A percentile compares a stretch with the other conserved stretches of the same genome.
These are phyloP conservation scores for Rutstroemia sp. DNA, from an alignment of 2,329 filamentous ascomycete species.

Conservation along the genomic window DNA sequence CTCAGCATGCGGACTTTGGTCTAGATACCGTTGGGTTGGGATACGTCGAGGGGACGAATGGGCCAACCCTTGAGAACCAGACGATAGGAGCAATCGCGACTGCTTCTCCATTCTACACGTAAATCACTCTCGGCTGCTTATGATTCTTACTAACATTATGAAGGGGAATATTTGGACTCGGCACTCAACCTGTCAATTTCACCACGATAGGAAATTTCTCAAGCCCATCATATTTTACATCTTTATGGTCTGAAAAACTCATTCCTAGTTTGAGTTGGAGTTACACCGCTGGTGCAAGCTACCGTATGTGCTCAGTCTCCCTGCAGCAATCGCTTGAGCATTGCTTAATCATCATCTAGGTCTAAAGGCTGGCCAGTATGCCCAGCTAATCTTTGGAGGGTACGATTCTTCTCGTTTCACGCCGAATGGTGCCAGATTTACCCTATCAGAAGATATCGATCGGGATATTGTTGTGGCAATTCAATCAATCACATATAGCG, in stretches of 20 bases:
- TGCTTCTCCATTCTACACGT: slow-evolving; percentile 33
- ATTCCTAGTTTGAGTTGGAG: slow-evolving; percentile 37
- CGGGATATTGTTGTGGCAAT: slow-evolving; percentile 34
- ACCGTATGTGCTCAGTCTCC: slow-evolving; percentile 32
- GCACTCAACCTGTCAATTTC: slow-evolving; percentile 34
- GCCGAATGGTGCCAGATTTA: slow-evolving; percentile 32
- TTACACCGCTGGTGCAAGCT: slow-evolving; percentile 66
- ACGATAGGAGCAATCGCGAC: slow-evolving; percentile 26
- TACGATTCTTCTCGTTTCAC: slow-evolving; percentile 34
- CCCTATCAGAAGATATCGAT: slow-evolving; percentile 32
- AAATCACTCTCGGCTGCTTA: slow-evolving; percentile 7
- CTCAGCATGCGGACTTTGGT: slow-evolving; percentile 20
- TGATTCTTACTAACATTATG: slow-evolving; percentile 2
- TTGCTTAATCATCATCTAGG: slow-evolving; percentile 1
- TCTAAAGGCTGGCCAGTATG: slow-evolving; percentile 28
- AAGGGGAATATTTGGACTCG: slow-evolving; percentile 34
- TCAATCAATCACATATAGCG: slow-evolving; percentile 34
- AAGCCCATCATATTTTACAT: slow-evolving; percentile 31
- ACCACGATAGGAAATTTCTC: slow-evolving; percentile 32
- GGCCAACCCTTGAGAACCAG: slow-evolving; percentile 18
- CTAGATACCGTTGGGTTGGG: slow-evolving; percentile 17
- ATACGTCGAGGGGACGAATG: slow-evolving; percentile 13
- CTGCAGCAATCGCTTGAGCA: not conserved
- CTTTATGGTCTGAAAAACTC: slow-evolving; percentile 29
- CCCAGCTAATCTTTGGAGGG: slow-evolving; percentile 34